Conservation (phyloP, 2,329 filamentous ascomycete species). For the Hypoxylon sp. region DNA sequence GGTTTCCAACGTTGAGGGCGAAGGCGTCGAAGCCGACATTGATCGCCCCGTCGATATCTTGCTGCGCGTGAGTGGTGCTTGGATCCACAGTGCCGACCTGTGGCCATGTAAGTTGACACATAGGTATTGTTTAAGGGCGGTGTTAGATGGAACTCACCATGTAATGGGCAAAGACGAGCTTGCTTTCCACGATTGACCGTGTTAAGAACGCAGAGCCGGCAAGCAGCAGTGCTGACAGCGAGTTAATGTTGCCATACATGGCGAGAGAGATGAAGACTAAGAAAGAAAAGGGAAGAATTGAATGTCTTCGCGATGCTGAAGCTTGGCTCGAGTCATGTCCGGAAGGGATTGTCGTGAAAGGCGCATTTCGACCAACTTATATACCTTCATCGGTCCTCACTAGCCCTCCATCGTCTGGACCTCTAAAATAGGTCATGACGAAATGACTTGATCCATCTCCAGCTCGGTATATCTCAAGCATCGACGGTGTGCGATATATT, state of each 20-base stretch:
- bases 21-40: slow-evolving; percentile 54
- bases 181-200: slow-evolving; percentile 44
- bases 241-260: slow-evolving; percentile 41
- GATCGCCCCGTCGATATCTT: slow-evolving; percentile 54
- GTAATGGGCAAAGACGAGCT: slow-evolving; percentile 52
- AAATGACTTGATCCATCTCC: slow-evolving; percentile 11
- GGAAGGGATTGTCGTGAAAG: not conserved
- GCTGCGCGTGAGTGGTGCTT: slow-evolving; percentile 46
- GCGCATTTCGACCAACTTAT: slow-evolving; percentile 11
- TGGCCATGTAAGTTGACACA: not conserved
- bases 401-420: not conserved
- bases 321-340: slow-evolving; percentile 3
- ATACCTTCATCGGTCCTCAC: slow-evolving; percentile 10
- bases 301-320: slow-evolving; percentile 3
- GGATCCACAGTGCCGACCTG: slow-evolving; percentile 44
- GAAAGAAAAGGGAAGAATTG: not conserved
- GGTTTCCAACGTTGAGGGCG: slow-evolving; percentile 55
- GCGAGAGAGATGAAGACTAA: not conserved
- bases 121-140: not conserved
- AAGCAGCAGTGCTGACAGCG: slow-evolving; percentile 41
- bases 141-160: slow-evolving; percentile 38
- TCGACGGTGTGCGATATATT: slow-evolving; percentile 34
- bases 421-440: slow-evolving; percentile 9
- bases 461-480: slow-evolving; percentile 22
- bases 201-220: slow-evolving; percentile 42